Base-by-base conservation (phyloP, 2,329 filamentous ascomycete genomes). In the Ceratocystiopsis brevicomis region DNA sequence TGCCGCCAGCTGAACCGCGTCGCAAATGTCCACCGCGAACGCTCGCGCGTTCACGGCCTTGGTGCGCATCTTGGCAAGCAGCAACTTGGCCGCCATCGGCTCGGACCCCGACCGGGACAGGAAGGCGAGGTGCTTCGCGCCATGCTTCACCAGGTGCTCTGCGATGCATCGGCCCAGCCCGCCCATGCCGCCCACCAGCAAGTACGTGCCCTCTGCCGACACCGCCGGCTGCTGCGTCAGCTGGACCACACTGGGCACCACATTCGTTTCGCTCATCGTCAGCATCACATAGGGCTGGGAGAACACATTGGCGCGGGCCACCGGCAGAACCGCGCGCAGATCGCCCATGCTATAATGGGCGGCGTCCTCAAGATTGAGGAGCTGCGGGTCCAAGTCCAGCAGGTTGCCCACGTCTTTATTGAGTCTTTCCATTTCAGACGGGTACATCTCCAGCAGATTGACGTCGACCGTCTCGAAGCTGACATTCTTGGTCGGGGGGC, bases 131-230 rank as follows among this genome's bases (percentile, higher is more conserved):
- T 70, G 56, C 16, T 57, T 61, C 1, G 65, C 73, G 1, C 73
- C 73, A 11, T 38, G 17, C 13, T 65, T 62, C 5, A 54, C 51
- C n/a, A 78, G 59, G 43, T 70, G 61, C 43, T 61, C 57, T 2
- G 70, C 65, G 35, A 76, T 66, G 48, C 63, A 66, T 33, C 63
- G 61, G 1, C 73, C 73, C 0, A 78, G 59, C 12, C 73, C 73
- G 15, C 72, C 71, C 0, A 74, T 60, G 1, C 71, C 71, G 15
- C 74, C 74, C 4, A 64, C 62, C 4, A 78, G 54, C 3, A 77
- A 51, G 44, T 77, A 78, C 1, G 69, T 67, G 0, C 56, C 60
- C 1, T 38, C 34, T 0, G 44, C 8, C 2, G 45, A 46, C 11
- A 49, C 40, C 3, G 16, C 12, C 1, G 16, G 12, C 12, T 34